Base-by-base conservation (phyloP, 352 stramenopile species). In the Globisporangium ultimum region DNA sequence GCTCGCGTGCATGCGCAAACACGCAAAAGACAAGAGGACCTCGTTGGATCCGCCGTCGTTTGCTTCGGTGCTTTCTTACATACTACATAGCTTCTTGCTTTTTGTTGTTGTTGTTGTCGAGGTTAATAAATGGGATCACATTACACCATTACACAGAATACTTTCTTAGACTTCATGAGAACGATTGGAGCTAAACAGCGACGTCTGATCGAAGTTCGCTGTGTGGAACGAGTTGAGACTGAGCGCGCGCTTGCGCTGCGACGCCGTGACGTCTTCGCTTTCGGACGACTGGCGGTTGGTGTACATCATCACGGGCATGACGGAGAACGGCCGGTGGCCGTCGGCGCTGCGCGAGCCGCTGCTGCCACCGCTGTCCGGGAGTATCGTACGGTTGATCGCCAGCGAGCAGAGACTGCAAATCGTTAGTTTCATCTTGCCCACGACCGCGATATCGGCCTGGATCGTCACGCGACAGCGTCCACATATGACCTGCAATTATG, bases 381-480 rank as follows among this genome's bases (percentile, higher is more conserved):
- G 52, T 48, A 74, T 68, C 47, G 68, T 90, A 49, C 83, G 80
- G 63, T 93, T 88, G 53, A 93, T 85, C 51, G 78, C 73, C 40
- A 91, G 67, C 51, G 83, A 86, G 68, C 83, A 93, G 11, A 93
- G 41, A 21, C 72, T 89, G 67, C 83, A 93, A 53, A 93, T 93
- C 53, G 83, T 93, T 34, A 93, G 76, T 68, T 93, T 93, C 83
- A 93, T 90, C 66, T 84, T 88, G 51, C 83, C 83, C 17, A 90
- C 83, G 18, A 93, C 81, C 17, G 83, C 80, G 47, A 93, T 89
- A 22, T 93, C 80, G n/a, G 83, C 83, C 54, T 82, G 78, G 63
- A 93, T 88, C 21, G 67, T 84, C 28, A 87, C 54, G 58, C 91
- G 90, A 63, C 83, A 93, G 20, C 75, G 72, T 1, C 77, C 59